Conservation (phyloP, 208 protist species). For the Herpetomonas tarakana region DNA sequence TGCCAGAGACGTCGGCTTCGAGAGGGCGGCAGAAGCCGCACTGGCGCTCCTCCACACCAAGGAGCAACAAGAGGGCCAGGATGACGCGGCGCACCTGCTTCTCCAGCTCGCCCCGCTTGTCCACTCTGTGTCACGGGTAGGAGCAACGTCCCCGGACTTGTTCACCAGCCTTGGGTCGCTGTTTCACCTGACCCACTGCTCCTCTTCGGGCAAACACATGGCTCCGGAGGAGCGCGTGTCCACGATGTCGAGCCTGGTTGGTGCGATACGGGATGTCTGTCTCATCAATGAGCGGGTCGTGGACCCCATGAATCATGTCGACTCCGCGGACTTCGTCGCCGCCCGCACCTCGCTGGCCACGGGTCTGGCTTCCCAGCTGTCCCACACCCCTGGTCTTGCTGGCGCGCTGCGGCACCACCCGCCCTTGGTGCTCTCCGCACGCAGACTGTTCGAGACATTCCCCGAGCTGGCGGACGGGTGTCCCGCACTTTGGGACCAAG, state of each 20-base stretch:
- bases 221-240: neutral
- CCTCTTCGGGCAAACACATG: neutral
- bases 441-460: constrained; percentile 62
- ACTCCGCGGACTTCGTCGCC: constrained; percentile 14
- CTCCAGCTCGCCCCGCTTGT: neutral
- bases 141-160: neutral
- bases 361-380: constrained; percentile 18
- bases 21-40: neutral
- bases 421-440: constrained; percentile 47
- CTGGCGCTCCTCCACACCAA: neutral
- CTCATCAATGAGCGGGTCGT: constrained; percentile 30
- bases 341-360: constrained; percentile 11
- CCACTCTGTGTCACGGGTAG: neutral
- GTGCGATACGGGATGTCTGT: neutral
- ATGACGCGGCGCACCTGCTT: neutral
- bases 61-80: neutral
- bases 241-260: neutral
- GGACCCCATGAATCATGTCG: constrained; percentile 46
- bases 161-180: neutral
- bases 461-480: constrained; percentile 25
- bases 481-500: constrained; percentile 66
- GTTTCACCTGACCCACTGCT: neutral
- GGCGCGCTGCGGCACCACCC: constrained; percentile 29
- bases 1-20: neutral
- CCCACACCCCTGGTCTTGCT: neutral